Conservation (phyloP, 306 rosid genomes). For the Urtica urens region DNA sequence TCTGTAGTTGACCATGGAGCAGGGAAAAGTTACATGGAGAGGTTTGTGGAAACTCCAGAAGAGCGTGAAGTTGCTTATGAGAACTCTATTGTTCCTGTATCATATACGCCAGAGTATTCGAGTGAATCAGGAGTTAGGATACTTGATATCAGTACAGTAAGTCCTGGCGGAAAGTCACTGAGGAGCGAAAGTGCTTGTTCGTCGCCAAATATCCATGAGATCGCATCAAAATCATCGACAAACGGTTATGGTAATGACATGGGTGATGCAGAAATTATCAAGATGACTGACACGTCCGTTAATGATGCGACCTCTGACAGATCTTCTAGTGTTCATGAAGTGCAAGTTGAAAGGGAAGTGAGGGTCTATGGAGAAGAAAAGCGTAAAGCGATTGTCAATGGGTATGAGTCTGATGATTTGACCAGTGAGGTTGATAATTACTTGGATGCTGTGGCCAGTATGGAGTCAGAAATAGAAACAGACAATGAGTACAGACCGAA, state of each 20-base stretch:
- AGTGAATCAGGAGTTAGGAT: slow-evolving; percentile 51
- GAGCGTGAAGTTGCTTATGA: slow-evolving; percentile 47
- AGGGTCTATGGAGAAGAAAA: slow-evolving; percentile 36
- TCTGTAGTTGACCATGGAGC: slow-evolving; percentile 40
- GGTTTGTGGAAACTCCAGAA: slow-evolving; percentile 50
- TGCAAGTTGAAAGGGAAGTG: slow-evolving; percentile 25
- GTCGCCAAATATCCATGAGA: slow-evolving; percentile 36
- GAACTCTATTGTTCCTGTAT: slow-evolving; percentile 35
- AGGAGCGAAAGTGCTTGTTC: slow-evolving; percentile 37
- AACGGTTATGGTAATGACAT: slow-evolving; percentile 19
- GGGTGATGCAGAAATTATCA: slow-evolving; percentile 22
- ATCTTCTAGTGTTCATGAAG: slow-evolving; percentile 26
- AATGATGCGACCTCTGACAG: slow-evolving; percentile 27
- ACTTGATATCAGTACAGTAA: slow-evolving; percentile 53
- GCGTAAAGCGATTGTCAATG: slow-evolving; percentile 32
- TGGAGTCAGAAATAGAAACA: slow-evolving; percentile 62
- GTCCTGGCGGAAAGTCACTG: slow-evolving; percentile 38
- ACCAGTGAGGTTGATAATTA: slow-evolving; percentile 80
- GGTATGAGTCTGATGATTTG: slow-evolving; percentile 54
- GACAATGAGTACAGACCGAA: slow-evolving; percentile 46
- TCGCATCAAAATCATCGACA: slow-evolving; percentile 23
- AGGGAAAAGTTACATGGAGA: slow-evolving; percentile 78
- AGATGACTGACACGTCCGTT: slow-evolving; percentile 31
- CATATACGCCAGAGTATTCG: slow-evolving; percentile 27
- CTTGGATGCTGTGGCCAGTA: slow-evolving; percentile 63